Base-by-base conservation (phyloP, 2,329 filamentous ascomycete species). In the Cephalotrichum gorgonifer region DNA sequence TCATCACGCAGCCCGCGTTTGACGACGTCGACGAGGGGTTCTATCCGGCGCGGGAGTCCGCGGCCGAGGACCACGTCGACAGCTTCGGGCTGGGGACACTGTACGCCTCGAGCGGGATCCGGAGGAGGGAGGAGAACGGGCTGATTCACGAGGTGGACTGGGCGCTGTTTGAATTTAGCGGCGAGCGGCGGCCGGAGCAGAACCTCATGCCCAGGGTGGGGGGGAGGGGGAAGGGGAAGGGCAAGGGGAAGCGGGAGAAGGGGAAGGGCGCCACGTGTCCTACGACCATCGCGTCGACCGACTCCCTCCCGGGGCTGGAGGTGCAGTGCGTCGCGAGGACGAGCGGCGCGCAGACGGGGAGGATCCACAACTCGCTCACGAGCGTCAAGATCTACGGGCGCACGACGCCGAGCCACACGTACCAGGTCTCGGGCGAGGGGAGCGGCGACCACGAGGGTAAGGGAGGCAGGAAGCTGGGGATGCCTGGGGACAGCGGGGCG, bases 131-230 rank as follows among this genome's bases (percentile, higher is more conserved):
- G 48, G 75, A 79, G 51, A 74, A 85, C 52, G 82, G 84, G 4
- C 70, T 94, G 23, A 73, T 87, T 6, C 91, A 96, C 62, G 91
- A 97, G 64, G 89, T 97, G 42, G 91, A 97, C 64, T 97, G 91
- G 91, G 89, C 90, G 0, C 71, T 97, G 2, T 89, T 97, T 57
- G 81, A 86, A 55, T 87, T 97, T 54, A 72, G 84, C 11, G 73
- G 83, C 4, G 76, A 83, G 11, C 80, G 91, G 1, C 69, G 83
- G 14, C 86, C 91, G 3, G 71, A 76, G 0, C 76, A 79, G 51
- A 96, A 96, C 57, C 66, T 78, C 11, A 83, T 95, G 22, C 79
- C 79, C 2, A 48, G 56, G 42, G 44, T 41, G 8, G 51, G n/a
- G 53, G 4, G 52, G 52, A 1, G 51, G 43, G 44, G 52, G 52